These are phyloP conservation scores for Stagonosporopsis tanaceti DNA, from an alignment of 2,329 filamentous ascomycete genomes.

Conservation along the genomic window DNA sequence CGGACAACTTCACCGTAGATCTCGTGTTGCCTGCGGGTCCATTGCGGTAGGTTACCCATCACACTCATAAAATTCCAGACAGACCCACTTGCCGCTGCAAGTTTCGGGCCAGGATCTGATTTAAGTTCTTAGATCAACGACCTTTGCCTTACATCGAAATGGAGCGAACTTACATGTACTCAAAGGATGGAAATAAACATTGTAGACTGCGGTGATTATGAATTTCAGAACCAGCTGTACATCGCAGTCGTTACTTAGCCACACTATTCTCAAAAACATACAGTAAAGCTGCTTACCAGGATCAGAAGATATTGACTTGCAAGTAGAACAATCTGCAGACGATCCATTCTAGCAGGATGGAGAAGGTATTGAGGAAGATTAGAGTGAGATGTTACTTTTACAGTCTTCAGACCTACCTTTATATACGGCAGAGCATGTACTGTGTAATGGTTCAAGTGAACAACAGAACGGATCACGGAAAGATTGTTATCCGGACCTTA, in stretches of 20 bases:
- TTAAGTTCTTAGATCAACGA: background rate
- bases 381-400: background rate
- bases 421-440: background rate
- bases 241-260: background rate
- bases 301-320: background rate
- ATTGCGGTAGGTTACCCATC: background rate
- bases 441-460: too few species aligned
- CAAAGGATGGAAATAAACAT: background rate
- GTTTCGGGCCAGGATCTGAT: background rate
- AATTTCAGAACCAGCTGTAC: background rate
- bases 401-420: background rate
- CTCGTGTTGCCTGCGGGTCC: slow-evolving; percentile 13
- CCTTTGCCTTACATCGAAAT: background rate
- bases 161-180: background rate
- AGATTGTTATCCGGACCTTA: background rate
- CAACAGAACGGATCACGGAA: background rate
- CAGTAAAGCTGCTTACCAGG: background rate
- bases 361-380: background rate
- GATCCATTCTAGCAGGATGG: background rate
- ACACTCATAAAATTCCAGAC: background rate
- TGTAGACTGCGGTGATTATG: background rate
- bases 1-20: slow-evolving; percentile 22
- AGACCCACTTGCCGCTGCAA: background rate
- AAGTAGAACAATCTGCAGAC: background rate
- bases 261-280: background rate